Conservation (phyloP, 192 early-diverging fungal genomes). For the Geranomyces variabilis region DNA sequence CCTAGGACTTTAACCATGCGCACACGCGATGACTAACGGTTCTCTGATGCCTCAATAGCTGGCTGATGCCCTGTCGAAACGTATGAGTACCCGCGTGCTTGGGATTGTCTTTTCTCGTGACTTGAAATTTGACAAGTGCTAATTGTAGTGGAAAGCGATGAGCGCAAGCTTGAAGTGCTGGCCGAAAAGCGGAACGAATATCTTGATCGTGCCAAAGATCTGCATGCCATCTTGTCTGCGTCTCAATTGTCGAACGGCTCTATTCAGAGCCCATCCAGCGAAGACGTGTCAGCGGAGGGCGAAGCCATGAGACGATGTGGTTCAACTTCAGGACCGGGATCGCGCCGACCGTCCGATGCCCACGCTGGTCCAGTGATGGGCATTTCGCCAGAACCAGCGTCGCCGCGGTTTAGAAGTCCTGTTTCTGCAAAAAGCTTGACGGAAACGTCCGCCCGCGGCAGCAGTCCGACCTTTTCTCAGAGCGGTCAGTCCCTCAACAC, state of each 20-base stretch:
- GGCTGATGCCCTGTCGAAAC: not conserved
- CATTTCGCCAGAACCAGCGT: not conserved
- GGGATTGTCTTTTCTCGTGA: not conserved
- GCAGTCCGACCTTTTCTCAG: not conserved
- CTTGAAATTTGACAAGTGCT: not conserved
- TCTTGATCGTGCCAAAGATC: not conserved
- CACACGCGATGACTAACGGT: too few species aligned
- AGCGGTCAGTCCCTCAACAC: not conserved
- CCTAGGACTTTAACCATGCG: too few species aligned
- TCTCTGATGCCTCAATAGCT: not conserved
- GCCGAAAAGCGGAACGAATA: constrained; percentile 20
- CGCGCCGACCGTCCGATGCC: too few species aligned
- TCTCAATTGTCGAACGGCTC: not conserved
- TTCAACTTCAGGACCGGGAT: too few species aligned
- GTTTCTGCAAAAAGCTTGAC: not conserved
- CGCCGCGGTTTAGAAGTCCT: not conserved
- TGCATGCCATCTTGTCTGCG: not conserved
- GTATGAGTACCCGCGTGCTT: not conserved
- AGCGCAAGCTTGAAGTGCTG: not conserved
- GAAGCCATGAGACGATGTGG: too few species aligned
- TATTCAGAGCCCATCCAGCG: not conserved
- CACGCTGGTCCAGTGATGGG: too few species aligned
- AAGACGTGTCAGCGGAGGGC: not conserved
- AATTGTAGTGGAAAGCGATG: constrained; percentile 13
- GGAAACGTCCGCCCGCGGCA: not conserved